Evolutionary conservation across 2,329 filamentous ascomycete genomes (phyloP), one percentile per base, ranked within the genome.

Genomic region (Sporothrix mexicana): DNA sequence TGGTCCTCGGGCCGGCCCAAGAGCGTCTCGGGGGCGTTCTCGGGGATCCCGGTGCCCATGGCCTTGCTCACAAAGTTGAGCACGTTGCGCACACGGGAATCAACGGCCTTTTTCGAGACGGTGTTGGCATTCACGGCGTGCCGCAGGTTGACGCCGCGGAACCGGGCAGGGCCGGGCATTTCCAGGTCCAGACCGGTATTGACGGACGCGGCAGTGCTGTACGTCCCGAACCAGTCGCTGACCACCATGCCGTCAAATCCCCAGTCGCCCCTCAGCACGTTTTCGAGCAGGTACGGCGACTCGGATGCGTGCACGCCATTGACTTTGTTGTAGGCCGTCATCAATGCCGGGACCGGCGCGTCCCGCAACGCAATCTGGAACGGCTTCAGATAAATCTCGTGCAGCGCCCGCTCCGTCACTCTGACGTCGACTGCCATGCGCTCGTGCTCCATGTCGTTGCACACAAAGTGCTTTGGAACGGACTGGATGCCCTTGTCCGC

Each of bases 391-490:
- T 83, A 82, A 20, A 83, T 79, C 73, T 83, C 82, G 71, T 81
- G 80, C 69, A 83, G 75, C 47, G 81, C 80, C 64, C 81, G 79
- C 57, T 82, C 80, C 8, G 80, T 80, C 51, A 83, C 77, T 53
- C 79, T 78, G 68, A 80, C 79, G 74, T 82, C 77, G 13, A 80
- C 79, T 3, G 78, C 77, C 74, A 80, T 81, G 17, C 81, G 77
- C 70, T 79, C 78, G 73, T 81, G 79, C 74, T 83, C 81, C 76
- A 80, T 79, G 68, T 83, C 81, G 77, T 82, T 83, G 74, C 80
- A 81, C 13, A 81, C 78, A 77, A 82, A 82, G 74, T 83, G 82
- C 76, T 83, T 83, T 51, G 81, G 79, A 1, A 80, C 81, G n/a
- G 82, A 80, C 25, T 77, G 77, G 45, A 83, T 78, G 20, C 79